A percentile compares a stretch with the other conserved stretches of the same genome.
These are phyloP conservation scores for Orbilia blumenaviensis DNA, from an alignment of 2,329 filamentous ascomycete species.

Conservation along the genomic window DNA sequence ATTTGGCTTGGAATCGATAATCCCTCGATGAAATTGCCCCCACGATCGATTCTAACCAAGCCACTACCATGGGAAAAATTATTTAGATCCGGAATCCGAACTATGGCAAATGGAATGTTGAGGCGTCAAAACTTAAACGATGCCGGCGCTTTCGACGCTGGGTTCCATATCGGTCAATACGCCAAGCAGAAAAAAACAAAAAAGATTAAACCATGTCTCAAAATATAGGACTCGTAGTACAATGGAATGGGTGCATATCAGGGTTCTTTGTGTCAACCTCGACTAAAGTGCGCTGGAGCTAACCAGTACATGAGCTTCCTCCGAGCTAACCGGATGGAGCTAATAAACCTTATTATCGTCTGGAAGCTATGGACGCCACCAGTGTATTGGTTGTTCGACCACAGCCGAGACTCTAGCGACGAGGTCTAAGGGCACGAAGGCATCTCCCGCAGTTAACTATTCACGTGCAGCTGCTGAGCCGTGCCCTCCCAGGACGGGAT, in stretches of 20 bases:
- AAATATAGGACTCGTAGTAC: not conserved
- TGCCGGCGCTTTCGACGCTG: too few species aligned
- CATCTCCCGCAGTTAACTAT: not conserved
- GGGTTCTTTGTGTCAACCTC: not conserved
- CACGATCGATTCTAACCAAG: too few species aligned
- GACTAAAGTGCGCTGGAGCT: not conserved
- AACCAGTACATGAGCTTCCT: not conserved
- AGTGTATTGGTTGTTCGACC: not conserved
- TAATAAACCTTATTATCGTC: not conserved
- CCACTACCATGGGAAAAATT: too few species aligned
- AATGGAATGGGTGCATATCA: not conserved
- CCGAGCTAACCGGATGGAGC: constrained; percentile 1
- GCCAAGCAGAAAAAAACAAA: not conserved
- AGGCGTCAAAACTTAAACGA: too few species aligned
- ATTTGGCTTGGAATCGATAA: too few species aligned
- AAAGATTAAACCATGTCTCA: not conserved
- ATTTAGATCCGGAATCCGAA: too few species aligned
- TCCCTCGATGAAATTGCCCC: too few species aligned
- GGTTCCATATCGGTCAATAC: not conserved
- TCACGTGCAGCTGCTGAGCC: constrained; percentile 23
- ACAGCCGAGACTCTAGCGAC: constrained; percentile 15
- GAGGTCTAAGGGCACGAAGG: not conserved
- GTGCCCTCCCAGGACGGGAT: constrained; percentile 13
- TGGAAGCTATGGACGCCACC: constrained; percentile 5
- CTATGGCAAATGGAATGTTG: too few species aligned